Base-by-base conservation (phyloP, 2,329 filamentous ascomycete species). In the Curvularia lunata region DNA sequence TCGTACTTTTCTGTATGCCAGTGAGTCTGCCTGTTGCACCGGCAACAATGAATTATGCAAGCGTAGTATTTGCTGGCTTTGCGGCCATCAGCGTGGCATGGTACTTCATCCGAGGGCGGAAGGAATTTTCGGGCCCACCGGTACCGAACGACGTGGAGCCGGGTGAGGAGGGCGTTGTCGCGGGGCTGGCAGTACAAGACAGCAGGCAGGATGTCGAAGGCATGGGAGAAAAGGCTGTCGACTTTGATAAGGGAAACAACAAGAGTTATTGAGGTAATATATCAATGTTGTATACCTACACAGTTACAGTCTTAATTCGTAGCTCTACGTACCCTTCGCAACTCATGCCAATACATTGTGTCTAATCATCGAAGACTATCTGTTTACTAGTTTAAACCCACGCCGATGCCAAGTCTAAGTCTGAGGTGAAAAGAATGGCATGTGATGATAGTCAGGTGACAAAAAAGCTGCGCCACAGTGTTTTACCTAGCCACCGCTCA, bases 1-100 rank as follows among this genome's bases (percentile, higher is more conserved):
- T 91, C 16, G 83, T 90, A 54, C 78, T 93, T 43, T 93, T 92
- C 79, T 92, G 88, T 72, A 91, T 93, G 88, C 90, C 81, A 0
- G 77, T 81, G 23, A 77, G 73, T 43, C 59, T 82, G 12, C 78
- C 80, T 0, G 77, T 78, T 0, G 75, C 74, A 34, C 67, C 78
- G 0, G 65, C 64, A 1, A 74, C 66, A 3, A 77, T 82, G 80
- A 82, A 82, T 57, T 79, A 79, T 52, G 76, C 76, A 1, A 73
- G 68, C 41, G 77, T 77, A 2, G 77, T 79, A 0, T 79, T 78
- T 61, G 77, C 74, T 13, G 76, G 77, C 0, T 76, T 79, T 45
- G 75, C 74, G 3, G 34, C 61, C 3, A 77, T 79, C 21, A 75
- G 72, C 55, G 53, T 76, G 1, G 61, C 66, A 1, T 77, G 76